Evolutionary conservation across 306 rosid species (phyloP), one percentile per base, ranked within the genome.

Genomic region (Glycine soja): DNA sequence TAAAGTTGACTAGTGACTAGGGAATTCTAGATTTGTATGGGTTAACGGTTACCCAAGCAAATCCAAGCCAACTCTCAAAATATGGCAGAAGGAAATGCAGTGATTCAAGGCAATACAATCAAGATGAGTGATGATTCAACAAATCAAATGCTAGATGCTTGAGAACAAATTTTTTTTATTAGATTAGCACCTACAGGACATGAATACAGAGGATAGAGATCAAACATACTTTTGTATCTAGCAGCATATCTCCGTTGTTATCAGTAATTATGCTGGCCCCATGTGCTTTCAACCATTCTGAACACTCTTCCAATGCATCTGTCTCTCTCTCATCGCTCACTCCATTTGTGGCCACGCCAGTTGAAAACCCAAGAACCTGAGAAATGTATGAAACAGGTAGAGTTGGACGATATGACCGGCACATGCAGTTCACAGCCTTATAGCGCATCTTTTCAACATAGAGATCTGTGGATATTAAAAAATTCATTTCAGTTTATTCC

Each of bases 391-490:
- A 82, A 85, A 96, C 93, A 18, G 94, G 93, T 74, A 93, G 71
- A 3, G 92, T 87, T 14, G 99, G 99, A 19, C 99, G 99, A 89
- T 93, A 93, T 2, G 99, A 92, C 81, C 97, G 94, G 83, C 94
- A 91, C 88, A 96, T 96, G 91, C 98, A 93, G 77, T 54, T 96
- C 82, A 93, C 90, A 7, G 98, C 98, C 83, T 90, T 93, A 69
- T 87, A 95, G 38, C 99, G 92, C 94, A 95, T 95, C 93, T 93
- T 92, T 88, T 93, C 99, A 78, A 90, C 97, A 78, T 85, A 93
- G 32, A 88, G 92, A 86, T 96, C 99, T 96, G 93, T 74, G 74
- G 43, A 84, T 72, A 81, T 56, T 19, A 15, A 62, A 58, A 73
- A 54, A 4, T 10, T 19, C 10, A 40, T 15, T 5, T 72, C 47